Evolutionary conservation across 352 stramenopile species (phyloP), one percentile per base, ranked within the genome.

Genomic region (Pythium biforme): DNA sequence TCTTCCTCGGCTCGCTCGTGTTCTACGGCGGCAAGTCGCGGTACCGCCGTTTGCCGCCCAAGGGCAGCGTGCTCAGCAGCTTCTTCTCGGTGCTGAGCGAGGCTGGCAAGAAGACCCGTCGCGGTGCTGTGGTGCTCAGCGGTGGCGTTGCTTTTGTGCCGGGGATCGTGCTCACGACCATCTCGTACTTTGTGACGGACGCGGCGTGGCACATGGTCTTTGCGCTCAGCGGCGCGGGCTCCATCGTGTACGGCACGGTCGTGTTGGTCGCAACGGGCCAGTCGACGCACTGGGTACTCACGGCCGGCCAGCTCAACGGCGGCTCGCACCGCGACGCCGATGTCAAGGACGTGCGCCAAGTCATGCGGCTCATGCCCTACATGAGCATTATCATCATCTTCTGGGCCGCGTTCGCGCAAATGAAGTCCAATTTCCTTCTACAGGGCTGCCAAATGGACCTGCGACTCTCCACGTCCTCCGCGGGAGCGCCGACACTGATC

Each of bases 401-500:
- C 60, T 94, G 86, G 83, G 80, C 82, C 1, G 82, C 92, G 1
- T 94, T 94, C 70, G 82, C 72, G 15, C 86, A 95, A 62, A 87
- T 90, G 74, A 79, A 68, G 50, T 92, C 86, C 22, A 95, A 95
- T 55, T 95, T 94, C 48, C 73, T 92, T 26, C 68, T 94, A 1
- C 87, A 95, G 66, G 90, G 88, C 29, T 97, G 90, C 59, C 89
- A 97, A 66, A 97, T 97, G 89, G 88, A 97, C 55, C 66, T 97
- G 34, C 85, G 86, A 2, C 54, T 95, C 4, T 62, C 74, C 53
- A 69, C 69, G 3, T 49, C 54, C 70, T 87, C 25, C 68, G 92
- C 6, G 75, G 60, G 54, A 17, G 62, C 8, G 56, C 75, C 60
- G 60, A 81, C 83, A 45, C 60, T 96, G 54, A 73, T 97, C 52